Evolutionary conservation across 371 early-diverging fungal species (phyloP), one percentile per base, ranked within the genome.

Genomic region (Rhizopus microsporus): DNA sequence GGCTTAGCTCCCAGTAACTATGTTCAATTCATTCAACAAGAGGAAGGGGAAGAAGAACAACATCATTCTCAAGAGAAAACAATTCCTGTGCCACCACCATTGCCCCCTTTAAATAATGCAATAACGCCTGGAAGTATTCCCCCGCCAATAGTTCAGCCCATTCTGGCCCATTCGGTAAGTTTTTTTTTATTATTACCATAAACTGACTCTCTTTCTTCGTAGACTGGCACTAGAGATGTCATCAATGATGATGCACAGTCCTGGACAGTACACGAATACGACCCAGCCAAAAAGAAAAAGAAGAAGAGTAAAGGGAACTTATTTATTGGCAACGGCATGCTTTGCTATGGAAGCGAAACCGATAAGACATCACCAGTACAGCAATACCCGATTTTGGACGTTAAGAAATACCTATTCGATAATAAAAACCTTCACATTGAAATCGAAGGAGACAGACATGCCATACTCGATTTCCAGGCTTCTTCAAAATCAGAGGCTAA

Each of bases 1-100:
- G 94, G 94, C 4, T 79, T 91, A 56, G 86, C 88, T 38, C 93
- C 93, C 47, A 78, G 82, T 58, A 86, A 86, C 55, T 93, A 93
- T 70, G 79, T 93, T 8, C 88, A 90, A 64, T 3, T 37, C 44
- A 59, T 69, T 38, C 74, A 46, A 47, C 46, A 53, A 15, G 50
- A 39, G 7, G 37, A 54, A 23, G 29, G 7, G 23, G 39, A 39
- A 38, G 44, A 59, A 42, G 50, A 66, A 8, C 49, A 46, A 30
- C 23, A 23, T 23, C 2, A 23, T 23, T 23, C 23, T 23, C 54
- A 56, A 39, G 54, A 52, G 42, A 17, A 39, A 23, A 9, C 68
- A 45, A 44, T 47, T 13, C 45, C 65, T 39, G 67, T 32, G 16
- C 43, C 48, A 46, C 62, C 46, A 29, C 35, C 29, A 48, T 7